Percentiles rank a stretch among this genome's conserved stretches.
Evolutionary conservation across 2,329 filamentous ascomycete genomes (phyloP).

Genomic region (Golovinomyces cichoracearum): DNA sequence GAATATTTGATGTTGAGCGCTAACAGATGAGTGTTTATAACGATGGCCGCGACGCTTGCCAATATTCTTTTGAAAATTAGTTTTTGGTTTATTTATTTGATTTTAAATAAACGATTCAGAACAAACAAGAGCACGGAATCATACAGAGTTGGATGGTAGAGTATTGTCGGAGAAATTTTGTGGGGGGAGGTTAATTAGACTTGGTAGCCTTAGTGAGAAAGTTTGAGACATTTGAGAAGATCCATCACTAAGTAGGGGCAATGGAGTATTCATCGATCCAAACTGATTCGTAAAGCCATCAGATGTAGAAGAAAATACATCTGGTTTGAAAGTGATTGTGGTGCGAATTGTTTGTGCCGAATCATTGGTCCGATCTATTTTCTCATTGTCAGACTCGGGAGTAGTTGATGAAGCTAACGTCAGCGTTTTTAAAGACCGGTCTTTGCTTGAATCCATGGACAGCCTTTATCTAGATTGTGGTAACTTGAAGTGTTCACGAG

Average conservation of each 20-base stretch:
- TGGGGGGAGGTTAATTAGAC: constrained; percentile 88
- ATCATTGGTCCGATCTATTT: neutral
- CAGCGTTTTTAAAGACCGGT: constrained; percentile 32
- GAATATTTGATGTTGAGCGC: constrained; percentile 72
- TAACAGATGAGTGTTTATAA: constrained; percentile 92
- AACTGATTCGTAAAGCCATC: constrained; percentile 13
- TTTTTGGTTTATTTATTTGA: constrained; percentile 4
- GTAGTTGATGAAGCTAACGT: constrained; percentile 36
- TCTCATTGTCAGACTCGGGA: constrained; percentile 15
- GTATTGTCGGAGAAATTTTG: constrained; percentile 49
- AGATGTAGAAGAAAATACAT: constrained; percentile 22
- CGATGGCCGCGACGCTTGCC: constrained; percentile 84
- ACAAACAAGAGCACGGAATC: constrained; percentile 10
- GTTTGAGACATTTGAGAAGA: constrained; percentile 6
- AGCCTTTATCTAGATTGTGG: neutral
- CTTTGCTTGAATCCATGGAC: constrained; percentile 34
- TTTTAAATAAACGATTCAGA: neutral
- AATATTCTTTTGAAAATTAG: constrained; percentile 35
- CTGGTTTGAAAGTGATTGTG: constrained; percentile 18
- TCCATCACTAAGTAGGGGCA: constrained; percentile 10
- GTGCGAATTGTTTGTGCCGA: constrained; percentile 9
- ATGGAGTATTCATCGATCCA: constrained; percentile 15
- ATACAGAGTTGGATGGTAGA: constrained; percentile 40
- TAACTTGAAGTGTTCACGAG: neutral
- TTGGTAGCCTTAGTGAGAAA: constrained; percentile 18